These are phyloP conservation scores for Lenwebbia sp. DNA, from an alignment of 345 rosid genomes.

Conservation along the genomic window DNA sequence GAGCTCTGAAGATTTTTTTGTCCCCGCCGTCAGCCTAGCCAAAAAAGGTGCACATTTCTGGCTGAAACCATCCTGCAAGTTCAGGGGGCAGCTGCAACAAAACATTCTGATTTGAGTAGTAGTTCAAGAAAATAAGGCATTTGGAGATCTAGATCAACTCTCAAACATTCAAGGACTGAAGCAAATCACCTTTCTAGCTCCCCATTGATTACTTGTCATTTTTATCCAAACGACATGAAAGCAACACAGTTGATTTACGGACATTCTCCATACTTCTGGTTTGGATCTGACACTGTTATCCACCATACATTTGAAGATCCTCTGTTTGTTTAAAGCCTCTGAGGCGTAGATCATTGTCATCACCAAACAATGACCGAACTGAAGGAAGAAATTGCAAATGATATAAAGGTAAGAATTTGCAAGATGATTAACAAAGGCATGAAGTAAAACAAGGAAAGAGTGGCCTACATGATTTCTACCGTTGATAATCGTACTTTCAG, in stretches of 20 bases:
- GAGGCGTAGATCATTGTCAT: neutral
- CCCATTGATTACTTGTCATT: neutral
- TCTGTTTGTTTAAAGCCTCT: neutral
- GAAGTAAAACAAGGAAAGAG: neutral
- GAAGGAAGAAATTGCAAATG: neutral
- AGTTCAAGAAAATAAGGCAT: neutral
- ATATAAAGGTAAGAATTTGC: neutral
- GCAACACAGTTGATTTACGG: neutral
- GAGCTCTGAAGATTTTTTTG: neutral
- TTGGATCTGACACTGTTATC: neutral
- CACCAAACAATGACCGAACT: neutral
- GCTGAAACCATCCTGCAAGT: neutral
- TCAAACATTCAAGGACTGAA: neutral
- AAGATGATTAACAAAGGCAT: neutral
- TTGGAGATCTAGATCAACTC: neutral
- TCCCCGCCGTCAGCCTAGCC: neutral
- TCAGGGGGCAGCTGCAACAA: neutral
- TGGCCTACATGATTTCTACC: accelerated
- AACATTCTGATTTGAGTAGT: neutral
- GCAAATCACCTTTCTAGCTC: neutral
- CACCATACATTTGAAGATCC: neutral
- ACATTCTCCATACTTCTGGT: accelerated
- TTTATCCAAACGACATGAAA: neutral
- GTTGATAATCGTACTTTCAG: neutral
- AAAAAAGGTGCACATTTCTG: neutral